Base-by-base conservation (phyloP, 768 basidiomycete species). In the Russula sp. region DNA sequence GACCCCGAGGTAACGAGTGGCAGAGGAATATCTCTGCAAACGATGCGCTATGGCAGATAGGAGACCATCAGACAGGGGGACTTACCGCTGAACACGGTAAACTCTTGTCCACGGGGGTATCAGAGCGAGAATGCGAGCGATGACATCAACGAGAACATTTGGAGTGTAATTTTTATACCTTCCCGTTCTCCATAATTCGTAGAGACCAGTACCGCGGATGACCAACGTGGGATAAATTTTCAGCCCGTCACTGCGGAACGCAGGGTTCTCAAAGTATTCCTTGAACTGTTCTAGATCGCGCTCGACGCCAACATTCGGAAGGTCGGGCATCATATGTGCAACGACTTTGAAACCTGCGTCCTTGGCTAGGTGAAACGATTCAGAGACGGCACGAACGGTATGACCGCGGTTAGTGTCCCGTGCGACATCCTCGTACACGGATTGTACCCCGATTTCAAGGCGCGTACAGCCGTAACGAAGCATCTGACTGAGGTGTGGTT, bases 341-440 rank as follows among this genome's bases (percentile, higher is more conserved):
- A 99, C 97, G 58, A 99, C 95, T 75, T 99, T 99, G 86, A 97
- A 99, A 5, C 97, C 97, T 1, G 96, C 97, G 69, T 99, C 96
- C 73, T 99, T 99, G 20, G 94, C 88, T 69, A 99, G 85, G 70
- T 98, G 96, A 75, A 99, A 99, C 13, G 89, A 91, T 73, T 99
- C 96, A 50, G 91, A 87, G 57, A 98, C 96, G 9, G 96, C 93
- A 56, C 93, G 93, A 53, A 99, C 97, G 29, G 97, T 99, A 74
- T 99, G 97, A 0, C 97, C 97, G 58, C 97, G 89, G 72, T 99
- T 99, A 20, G 97, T 98, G 73, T 99, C 97, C 56, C 97, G 85
- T 14, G 97, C 97, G 32, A 99, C 97, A 70, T 99, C 97, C 78
- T 99, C 96, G 74, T 98, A 99, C 2, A 98, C 96, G 34, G 93